Conservation (phyloP, 331 rosid species). For the Telfairia occidentalis region DNA sequence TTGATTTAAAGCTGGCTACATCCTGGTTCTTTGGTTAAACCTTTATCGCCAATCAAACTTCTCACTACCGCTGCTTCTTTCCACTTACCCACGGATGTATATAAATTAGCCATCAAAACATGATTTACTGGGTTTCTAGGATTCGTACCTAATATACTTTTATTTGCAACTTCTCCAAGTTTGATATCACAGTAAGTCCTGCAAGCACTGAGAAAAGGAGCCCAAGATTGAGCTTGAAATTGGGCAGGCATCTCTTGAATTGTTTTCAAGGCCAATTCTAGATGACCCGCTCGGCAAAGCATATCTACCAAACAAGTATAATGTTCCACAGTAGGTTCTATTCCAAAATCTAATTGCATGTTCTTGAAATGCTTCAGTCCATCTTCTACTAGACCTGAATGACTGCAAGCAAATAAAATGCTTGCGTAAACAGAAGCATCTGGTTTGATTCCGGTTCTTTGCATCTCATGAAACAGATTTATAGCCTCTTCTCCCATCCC, state of each 20-base stretch:
- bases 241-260: slow-evolving; percentile 33
- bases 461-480: slow-evolving; percentile 33
- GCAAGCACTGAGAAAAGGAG: slow-evolving; percentile 48
- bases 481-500: slow-evolving; percentile 44
- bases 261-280: slow-evolving; percentile 31
- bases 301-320: slow-evolving; percentile 46
- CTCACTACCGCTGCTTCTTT: slow-evolving; percentile 34
- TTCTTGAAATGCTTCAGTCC: slow-evolving; percentile 38
- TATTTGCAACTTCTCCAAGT: slow-evolving; percentile 36
- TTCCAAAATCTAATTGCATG: slow-evolving; percentile 38
- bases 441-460: slow-evolving; percentile 22
- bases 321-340: slow-evolving; percentile 38
- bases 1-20: slow-evolving; percentile 31
- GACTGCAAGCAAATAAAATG: slow-evolving; percentile 39
- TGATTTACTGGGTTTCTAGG: slow-evolving; percentile 23
- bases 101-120: slow-evolving; percentile 50
- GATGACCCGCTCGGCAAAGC: slow-evolving; percentile 46
- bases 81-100: slow-evolving; percentile 42
- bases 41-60: slow-evolving; percentile 24
- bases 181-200: slow-evolving; percentile 34
- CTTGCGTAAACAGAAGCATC: slow-evolving; percentile 42
- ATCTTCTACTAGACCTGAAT: slow-evolving; percentile 46
- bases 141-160: slow-evolving; percentile 21
- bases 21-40: slow-evolving; percentile 39
- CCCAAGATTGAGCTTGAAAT: slow-evolving; percentile 33